Conservation (phyloP, 1,284 basidiomycete species). For the Psilocybe mexicana region DNA sequence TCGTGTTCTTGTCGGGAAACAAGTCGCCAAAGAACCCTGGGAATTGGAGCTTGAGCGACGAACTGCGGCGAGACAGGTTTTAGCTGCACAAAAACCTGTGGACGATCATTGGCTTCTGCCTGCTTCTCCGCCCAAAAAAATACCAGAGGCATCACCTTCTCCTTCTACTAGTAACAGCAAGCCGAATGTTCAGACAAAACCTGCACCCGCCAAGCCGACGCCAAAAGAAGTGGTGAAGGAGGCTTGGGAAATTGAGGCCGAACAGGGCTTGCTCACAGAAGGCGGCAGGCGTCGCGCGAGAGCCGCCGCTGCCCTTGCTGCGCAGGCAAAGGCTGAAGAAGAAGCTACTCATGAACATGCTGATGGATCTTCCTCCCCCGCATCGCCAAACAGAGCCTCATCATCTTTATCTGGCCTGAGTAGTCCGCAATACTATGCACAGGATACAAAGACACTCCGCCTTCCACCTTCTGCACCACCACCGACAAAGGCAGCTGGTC, state of each 20-base stretch:
- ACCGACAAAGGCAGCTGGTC: slow-evolving; percentile 42
- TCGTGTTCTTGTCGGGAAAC: slow-evolving; percentile 66
- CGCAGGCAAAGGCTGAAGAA: slow-evolving; percentile 16
- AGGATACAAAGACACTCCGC: slow-evolving; percentile 54
- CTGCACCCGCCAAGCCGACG: slow-evolving; percentile 12
- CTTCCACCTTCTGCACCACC: slow-evolving; percentile 63
- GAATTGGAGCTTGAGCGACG: slow-evolving; percentile 70
- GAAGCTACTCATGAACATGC: background rate
- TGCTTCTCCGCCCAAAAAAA: slow-evolving; percentile 14
- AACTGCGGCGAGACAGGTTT: slow-evolving; percentile 37
- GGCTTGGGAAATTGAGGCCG: slow-evolving; percentile 75
- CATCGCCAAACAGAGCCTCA: slow-evolving; percentile 16
- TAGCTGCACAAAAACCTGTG: slow-evolving; percentile 25
- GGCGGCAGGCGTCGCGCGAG: slow-evolving; percentile 66
- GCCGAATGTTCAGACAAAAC: background rate
- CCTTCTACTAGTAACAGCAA: background rate
- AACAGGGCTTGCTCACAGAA: slow-evolving; percentile 70
- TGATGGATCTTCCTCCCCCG: slow-evolving; percentile 14
- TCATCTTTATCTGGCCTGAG: slow-evolving; percentile 33
- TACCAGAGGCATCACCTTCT: slow-evolving; percentile 4
- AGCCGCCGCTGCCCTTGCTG: slow-evolving; percentile 46
- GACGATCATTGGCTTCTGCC: slow-evolving; percentile 30
- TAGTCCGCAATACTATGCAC: slow-evolving; percentile 60
- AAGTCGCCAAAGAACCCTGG: slow-evolving; percentile 70
- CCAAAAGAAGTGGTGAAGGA: slow-evolving; percentile 54